phyloP scores from a whole-genome alignment of 2,329 filamentous ascomycete genomes.

The Chaetomium globosum region DNA sequence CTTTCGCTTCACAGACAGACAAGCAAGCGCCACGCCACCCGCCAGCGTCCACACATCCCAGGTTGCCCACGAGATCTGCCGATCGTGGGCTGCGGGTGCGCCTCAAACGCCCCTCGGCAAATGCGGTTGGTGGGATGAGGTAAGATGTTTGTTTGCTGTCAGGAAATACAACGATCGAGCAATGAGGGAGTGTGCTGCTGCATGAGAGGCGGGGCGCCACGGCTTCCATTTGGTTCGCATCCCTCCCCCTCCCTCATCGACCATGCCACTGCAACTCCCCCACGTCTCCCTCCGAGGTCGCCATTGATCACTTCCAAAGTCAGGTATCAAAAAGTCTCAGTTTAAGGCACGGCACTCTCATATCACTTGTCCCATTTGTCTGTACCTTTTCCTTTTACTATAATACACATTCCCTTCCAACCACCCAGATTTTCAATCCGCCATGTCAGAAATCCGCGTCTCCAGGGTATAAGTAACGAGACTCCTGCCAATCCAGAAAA shows the following conservation, averaged over 20 bases:
- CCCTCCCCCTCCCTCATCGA: too few species aligned
- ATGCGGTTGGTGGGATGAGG: background rate
- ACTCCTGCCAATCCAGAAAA: background rate
- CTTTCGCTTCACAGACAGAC: too few species aligned
- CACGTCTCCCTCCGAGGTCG: background rate
- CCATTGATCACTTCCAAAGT: background rate
- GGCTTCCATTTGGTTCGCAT: background rate
- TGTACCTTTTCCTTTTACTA: slow-evolving; percentile 7
- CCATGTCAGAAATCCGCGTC: background rate
- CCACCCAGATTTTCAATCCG: background rate
- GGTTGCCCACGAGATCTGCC: background rate
- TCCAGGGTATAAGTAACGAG: slow-evolving; percentile 1
- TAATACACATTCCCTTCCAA: background rate
- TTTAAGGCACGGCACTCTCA: background rate
- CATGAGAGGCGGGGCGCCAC: background rate
- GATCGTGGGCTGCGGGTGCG: background rate
- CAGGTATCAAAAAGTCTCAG: background rate
- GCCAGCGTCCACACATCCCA: background rate
- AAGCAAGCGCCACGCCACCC: background rate
- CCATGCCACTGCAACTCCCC: too few species aligned
- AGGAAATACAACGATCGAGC: too few species aligned
- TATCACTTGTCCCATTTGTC: background rate
- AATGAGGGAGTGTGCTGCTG: background rate
- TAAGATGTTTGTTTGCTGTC: background rate
- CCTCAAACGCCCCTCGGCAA: background rate